Conservation (phyloP, 1,284 basidiomycete genomes). For the Puccinia hordei region DNA sequence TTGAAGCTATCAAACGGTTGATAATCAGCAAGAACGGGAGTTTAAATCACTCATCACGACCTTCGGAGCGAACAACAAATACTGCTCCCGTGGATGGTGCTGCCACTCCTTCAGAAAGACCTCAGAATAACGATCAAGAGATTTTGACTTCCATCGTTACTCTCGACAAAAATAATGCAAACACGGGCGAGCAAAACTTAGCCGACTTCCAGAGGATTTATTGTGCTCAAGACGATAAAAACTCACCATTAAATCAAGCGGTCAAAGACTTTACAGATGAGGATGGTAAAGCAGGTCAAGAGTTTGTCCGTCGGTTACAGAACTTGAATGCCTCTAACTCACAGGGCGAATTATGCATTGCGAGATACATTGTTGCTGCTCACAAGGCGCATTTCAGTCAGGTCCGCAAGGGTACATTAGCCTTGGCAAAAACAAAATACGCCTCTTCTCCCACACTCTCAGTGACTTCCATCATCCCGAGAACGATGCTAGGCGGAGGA, state of each 20-base stretch:
- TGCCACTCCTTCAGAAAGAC: neutral
- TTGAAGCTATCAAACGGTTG: neutral
- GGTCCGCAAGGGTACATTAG: conserved; percentile 62
- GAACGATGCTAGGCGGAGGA: neutral
- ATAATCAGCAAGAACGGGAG: neutral
- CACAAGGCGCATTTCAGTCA: conserved; percentile 86
- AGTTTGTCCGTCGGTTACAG: conserved; percentile 82
- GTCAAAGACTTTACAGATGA: conserved; percentile 87
- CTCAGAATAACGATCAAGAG: conserved; percentile 29
- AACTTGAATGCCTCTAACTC: conserved; percentile 78
- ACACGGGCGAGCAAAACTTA: conserved; percentile 60
- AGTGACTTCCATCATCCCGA: conserved; percentile 7
- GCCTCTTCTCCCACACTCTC: conserved; percentile 24
- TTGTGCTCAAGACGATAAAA: conserved; percentile 76
- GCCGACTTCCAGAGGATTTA: conserved; percentile 84
- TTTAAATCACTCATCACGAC: neutral
- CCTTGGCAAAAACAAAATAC: conserved; percentile 15
- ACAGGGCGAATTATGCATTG: conserved; percentile 83
- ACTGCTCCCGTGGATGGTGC: neutral
- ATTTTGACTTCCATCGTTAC: conserved; percentile 5
- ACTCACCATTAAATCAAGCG: conserved; percentile 85
- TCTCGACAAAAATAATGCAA: neutral
- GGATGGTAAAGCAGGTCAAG: conserved; percentile 84
- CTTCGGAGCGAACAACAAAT: neutral
- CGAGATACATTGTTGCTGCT: conserved; percentile 81